Conservation (phyloP, 257 asterid genomes). For the Solanum appendiculatum region DNA sequence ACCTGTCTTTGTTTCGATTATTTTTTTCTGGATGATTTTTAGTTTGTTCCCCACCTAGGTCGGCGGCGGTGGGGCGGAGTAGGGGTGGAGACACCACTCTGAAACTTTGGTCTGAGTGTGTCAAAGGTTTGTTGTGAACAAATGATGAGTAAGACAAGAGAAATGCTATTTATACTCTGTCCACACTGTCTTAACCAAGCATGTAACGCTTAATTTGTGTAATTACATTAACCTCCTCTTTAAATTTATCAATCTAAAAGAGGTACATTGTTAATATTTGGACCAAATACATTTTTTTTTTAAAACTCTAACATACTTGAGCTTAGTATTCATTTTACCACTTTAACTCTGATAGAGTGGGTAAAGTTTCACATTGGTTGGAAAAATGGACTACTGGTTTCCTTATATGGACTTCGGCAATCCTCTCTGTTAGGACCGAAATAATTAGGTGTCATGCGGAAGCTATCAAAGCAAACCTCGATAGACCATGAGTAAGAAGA, state of each 20-base stretch:
- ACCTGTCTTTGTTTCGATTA: not conserved
- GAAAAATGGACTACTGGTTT: too few species aligned
- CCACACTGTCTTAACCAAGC: not conserved
- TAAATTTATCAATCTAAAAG: not conserved
- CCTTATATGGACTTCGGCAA: not conserved
- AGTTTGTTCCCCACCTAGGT: not conserved
- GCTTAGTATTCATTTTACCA: not conserved
- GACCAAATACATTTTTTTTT: not conserved
- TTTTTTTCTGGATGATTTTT: not conserved
- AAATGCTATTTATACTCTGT: not conserved
- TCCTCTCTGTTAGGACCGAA: too few species aligned
- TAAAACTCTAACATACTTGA: not conserved
- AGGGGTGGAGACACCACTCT: not conserved
- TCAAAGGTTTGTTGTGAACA: not conserved
- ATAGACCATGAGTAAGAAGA: too few species aligned
- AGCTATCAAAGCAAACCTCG: too few species aligned
- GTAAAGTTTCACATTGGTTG: too few species aligned
- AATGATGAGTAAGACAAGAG: not conserved
- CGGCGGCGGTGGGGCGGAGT: not conserved
- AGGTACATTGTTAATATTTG: not conserved
- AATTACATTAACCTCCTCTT: not conserved
- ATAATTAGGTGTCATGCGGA: too few species aligned
- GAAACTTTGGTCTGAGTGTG: not conserved
- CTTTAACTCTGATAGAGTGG: not conserved
- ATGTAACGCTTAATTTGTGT: not conserved